Conservation (phyloP, 164 flowering plant species). For the Cinnamomum micranthum region DNA sequence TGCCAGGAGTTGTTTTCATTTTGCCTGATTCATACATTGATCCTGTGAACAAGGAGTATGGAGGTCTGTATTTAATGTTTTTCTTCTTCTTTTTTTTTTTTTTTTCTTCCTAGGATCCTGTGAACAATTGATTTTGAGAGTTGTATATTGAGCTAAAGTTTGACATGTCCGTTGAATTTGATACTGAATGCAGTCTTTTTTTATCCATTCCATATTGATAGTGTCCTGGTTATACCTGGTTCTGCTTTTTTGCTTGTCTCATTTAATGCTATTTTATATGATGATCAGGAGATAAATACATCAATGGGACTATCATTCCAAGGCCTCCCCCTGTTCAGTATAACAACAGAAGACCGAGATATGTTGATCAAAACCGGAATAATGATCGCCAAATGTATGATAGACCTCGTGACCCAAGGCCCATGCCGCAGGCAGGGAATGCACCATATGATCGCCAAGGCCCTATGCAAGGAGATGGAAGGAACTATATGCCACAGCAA, state of each 20-base stretch:
- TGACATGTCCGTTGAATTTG: no score
- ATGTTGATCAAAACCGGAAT: slow-evolving; percentile 31
- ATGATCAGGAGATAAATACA: slow-evolving; percentile 79
- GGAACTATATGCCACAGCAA: slow-evolving; percentile 24
- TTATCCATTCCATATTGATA: not conserved
- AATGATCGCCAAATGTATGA: slow-evolving; percentile 35
- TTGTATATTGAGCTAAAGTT: no score
- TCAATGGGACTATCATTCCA: slow-evolving; percentile 75
- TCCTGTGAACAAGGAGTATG: slow-evolving; percentile 86
- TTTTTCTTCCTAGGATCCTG: no score
- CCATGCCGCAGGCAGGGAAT: slow-evolving; percentile 24
- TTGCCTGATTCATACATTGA: slow-evolving; percentile 96
- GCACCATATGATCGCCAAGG: slow-evolving; percentile 15
- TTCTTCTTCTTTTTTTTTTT: no score
- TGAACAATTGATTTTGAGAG: no score
- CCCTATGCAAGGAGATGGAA: slow-evolving; percentile 30
- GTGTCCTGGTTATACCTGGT: not conserved
- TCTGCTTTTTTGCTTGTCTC: not conserved
- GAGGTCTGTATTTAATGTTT: slow-evolving; percentile 44
- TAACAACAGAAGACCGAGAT: slow-evolving; percentile 32
- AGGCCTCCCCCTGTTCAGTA: slow-evolving; percentile 77
- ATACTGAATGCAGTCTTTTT: not conserved
- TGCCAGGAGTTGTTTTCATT: slow-evolving; percentile 84
- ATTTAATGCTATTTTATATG: not conserved
- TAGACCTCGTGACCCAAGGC: slow-evolving; percentile 32